Conservation (phyloP, 2,329 filamentous ascomycete species). For the Blastomyces percursus region DNA sequence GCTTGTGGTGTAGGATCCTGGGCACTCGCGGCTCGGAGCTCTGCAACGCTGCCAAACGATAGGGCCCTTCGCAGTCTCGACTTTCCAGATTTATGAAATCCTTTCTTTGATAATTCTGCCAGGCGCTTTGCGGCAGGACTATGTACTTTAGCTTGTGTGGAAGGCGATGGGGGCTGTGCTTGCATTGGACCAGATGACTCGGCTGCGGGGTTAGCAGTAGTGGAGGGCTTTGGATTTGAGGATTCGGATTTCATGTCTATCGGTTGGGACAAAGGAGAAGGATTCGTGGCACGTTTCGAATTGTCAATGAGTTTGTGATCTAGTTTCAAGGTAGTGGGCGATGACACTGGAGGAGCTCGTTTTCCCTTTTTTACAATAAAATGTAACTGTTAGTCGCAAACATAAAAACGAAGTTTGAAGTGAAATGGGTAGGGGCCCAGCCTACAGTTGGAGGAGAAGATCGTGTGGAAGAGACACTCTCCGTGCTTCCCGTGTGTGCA, state of each 20-base stretch:
- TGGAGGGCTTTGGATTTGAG: constrained; percentile 13
- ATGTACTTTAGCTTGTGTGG: constrained; percentile 18
- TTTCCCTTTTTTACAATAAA: background rate
- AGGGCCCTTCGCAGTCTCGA: constrained; percentile 80
- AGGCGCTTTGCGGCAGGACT: constrained; percentile 77
- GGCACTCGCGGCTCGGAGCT: constrained; percentile 65
- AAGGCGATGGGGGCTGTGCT: constrained; percentile 30
- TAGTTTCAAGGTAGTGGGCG: constrained; percentile 1
- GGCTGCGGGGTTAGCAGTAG: background rate
- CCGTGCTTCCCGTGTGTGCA: constrained; percentile 48
- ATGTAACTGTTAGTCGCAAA: background rate
- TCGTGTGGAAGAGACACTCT: constrained; percentile 45
- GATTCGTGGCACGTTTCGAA: constrained; percentile 53
- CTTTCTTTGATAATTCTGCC: constrained; percentile 75
- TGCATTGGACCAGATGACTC: constrained; percentile 22
- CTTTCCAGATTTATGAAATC: constrained; percentile 68
- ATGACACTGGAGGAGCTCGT: background rate
- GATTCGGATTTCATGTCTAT: constrained; percentile 50
- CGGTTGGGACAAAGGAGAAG: constrained; percentile 65
- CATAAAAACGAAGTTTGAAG: too few species aligned
- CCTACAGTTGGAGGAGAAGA: constrained; percentile 58
- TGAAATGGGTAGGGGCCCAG: too few species aligned
- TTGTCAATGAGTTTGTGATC: constrained; percentile 45
- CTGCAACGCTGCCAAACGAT: constrained; percentile 90
- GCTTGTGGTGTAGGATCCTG: constrained; percentile 44